A percentile compares a stretch with the other conserved stretches of the same genome.
These are phyloP conservation scores for Datura wrightii DNA, from an alignment of 257 asterid genomes.

Conservation along the genomic window DNA sequence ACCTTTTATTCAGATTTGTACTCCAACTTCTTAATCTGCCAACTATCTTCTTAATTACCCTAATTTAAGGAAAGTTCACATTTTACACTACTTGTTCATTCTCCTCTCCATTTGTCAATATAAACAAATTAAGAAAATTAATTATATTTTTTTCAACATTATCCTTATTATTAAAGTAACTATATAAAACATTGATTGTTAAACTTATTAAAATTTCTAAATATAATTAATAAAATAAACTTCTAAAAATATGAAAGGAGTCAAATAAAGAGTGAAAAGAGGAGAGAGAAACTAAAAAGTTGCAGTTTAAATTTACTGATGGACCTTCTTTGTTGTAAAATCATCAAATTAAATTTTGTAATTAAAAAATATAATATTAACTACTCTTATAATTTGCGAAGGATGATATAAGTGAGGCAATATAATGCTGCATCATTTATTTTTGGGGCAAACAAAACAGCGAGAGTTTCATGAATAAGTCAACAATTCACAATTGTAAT, in stretches of 20 bases:
- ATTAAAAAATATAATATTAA: background rate
- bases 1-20: background rate
- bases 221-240: no score
- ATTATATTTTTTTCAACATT: no score
- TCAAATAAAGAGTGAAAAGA: background rate
- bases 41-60: background rate
- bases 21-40: background rate
- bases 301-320: background rate
- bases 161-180: no score
- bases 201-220: no score
- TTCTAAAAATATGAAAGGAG: no score
- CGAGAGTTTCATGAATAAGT: slow-evolving; percentile 1
- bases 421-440: background rate
- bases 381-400: background rate
- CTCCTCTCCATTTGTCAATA: no score
- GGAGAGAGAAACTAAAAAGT: background rate
- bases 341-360: background rate
- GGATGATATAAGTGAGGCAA: background rate
- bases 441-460: background rate
- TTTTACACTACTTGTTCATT: no score
- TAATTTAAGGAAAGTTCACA: background rate
- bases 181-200: no score
- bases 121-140: no score
- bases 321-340: background rate
- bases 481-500: background rate